Conservation (phyloP, 140 eudicot genomes). For the Bidens hawaiensis region DNA sequence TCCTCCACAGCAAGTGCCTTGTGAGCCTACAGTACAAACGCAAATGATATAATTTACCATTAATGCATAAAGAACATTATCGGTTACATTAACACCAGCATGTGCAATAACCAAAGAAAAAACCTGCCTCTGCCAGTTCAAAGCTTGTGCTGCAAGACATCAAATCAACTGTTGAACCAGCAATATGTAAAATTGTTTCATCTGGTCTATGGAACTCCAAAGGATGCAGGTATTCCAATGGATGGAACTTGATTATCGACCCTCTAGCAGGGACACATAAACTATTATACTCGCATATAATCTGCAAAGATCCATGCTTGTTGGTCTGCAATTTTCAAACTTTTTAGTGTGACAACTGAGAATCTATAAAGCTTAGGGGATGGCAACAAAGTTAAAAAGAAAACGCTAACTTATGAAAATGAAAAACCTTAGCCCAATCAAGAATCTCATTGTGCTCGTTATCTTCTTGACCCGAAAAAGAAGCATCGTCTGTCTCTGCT, state of each 20-base stretch:
- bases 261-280: constrained; percentile 69
- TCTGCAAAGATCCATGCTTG: constrained; percentile 78
- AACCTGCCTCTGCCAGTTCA: constrained; percentile 79
- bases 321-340: constrained; percentile 51
- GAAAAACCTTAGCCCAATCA: constrained; percentile 91
- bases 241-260: constrained; percentile 73
- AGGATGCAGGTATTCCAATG: constrained; percentile 81
- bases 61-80: background rate
- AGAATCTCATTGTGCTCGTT: constrained; percentile 68
- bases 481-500: constrained; percentile 73
- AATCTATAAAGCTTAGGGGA: background rate
- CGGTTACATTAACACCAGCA: too few species aligned
- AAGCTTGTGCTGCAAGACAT: constrained; percentile 75
- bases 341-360: background rate
- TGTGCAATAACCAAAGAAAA: background rate
- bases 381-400: background rate
- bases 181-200: constrained; percentile 55
- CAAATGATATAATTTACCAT: constrained; percentile 5
- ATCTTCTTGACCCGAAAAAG: constrained; percentile 78
- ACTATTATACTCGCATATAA: constrained; percentile 76
- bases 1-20: constrained; percentile 81
- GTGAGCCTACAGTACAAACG: constrained; percentile 45
- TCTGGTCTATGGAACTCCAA: constrained; percentile 83
- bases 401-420: background rate
- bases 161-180: constrained; percentile 81